Base-by-base conservation (phyloP, 169 alveolate species). In the Plasmodium gonderi region DNA sequence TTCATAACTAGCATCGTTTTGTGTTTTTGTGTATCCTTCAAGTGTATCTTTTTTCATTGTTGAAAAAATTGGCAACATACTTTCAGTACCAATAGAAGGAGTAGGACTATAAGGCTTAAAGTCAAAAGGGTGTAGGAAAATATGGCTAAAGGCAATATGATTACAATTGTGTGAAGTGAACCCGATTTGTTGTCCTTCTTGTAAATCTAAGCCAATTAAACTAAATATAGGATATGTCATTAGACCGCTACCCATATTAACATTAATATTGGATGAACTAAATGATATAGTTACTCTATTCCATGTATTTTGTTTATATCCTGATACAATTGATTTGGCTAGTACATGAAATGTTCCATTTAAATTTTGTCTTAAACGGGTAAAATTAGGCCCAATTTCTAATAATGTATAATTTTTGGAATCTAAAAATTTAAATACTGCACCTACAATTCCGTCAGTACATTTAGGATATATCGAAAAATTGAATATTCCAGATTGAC, bases 141-240 rank as follows among this genome's bases (percentile, higher is more conserved):
- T 91, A 60, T 95, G 87, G 20, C 98, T 78, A 91, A 96, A 96
- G 1, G 98, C 97, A n/a, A 95, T 95, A 14, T 97, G 96, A n/a
- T 95, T 94, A 87, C 98, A 96, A 26, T 94, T 94, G 75, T 95
- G 77, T 40, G 97, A 92, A 49, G 96, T 65, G 29, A 96, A 91
- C 17, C 98, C 98, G 0, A 96, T 95, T 51, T 96, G 68, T 6
- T 97, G 96, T 11, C 96, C 96, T 17, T 77, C 82, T 67, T 29
- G 65, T 54, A 96, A 79, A 9, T 95, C 95, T 49, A 81, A 77
- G 14, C 92, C 85, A 1, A 94, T 42, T 64, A 95, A 92, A 65
- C 96, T 95, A 91, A 95, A 95, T 17, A 96, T 80, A 33, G 97
- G 97, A 60, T 95, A 72, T 47, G 95, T 93, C 60, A 79, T 90